Percentiles rank a stretch among this genome's conserved stretches.
Evolutionary conservation across 345 rosid species (phyloP).

Genomic region (Camelina sativa): DNA sequence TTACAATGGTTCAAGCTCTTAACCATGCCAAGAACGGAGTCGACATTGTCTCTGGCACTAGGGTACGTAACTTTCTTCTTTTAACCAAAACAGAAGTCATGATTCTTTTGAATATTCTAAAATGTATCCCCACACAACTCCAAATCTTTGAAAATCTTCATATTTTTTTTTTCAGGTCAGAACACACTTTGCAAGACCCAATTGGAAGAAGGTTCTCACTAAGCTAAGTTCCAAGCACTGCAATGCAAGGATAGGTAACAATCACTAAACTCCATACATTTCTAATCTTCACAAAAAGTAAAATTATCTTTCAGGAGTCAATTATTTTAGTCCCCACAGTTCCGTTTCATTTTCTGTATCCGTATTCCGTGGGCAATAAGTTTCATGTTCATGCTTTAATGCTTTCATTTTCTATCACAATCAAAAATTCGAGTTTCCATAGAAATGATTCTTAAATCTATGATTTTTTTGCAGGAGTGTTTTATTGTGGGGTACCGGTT

Average conservation of each 20-base stretch:
- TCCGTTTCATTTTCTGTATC: not conserved
- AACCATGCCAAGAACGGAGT: slow-evolving; percentile 97
- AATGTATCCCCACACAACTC: slow-evolving; percentile 29
- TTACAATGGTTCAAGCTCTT: slow-evolving; percentile 98
- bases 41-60: slow-evolving; percentile 96
- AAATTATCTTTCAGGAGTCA: not conserved
- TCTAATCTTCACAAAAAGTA: slow-evolving; percentile 4
- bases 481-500: slow-evolving; percentile 96
- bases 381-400: slow-evolving; percentile 9
- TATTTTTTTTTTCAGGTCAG: slow-evolving; percentile 59
- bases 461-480: slow-evolving; percentile 65
- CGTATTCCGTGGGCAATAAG: not conserved
- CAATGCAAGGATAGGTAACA: slow-evolving; percentile 82
- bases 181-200: slow-evolving; percentile 97
- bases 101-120: slow-evolving; percentile 31
- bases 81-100: slow-evolving; percentile 10
- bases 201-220: slow-evolving; percentile 90
- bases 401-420: slow-evolving; percentile 32
- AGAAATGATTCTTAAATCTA: not conserved
- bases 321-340: slow-evolving; percentile 30
- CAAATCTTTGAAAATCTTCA: not conserved
- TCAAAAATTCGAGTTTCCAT: slow-evolving; percentile 2
- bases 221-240: slow-evolving; percentile 86
- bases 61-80: slow-evolving; percentile 50
- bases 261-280: slow-evolving; percentile 26